These are phyloP conservation scores for Exophiala sp. DNA, from an alignment of 2,329 filamentous ascomycete genomes.

Conservation along the genomic window DNA sequence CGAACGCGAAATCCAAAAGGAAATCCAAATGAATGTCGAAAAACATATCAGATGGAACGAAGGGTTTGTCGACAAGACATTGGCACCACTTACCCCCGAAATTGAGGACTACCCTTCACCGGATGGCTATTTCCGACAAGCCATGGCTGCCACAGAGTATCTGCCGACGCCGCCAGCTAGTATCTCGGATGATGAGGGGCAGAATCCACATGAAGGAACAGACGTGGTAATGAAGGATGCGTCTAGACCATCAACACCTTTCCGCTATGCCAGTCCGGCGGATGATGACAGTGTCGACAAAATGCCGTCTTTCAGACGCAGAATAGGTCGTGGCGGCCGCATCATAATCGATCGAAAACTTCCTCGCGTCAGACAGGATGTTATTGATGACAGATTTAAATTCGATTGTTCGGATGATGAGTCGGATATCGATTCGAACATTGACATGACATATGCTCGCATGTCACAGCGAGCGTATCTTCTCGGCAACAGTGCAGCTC, in stretches of 20 bases:
- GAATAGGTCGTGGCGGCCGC: slow-evolving; percentile 78
- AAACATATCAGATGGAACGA: slow-evolving; percentile 92
- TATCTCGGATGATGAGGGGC: slow-evolving; percentile 43
- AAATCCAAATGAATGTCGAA: slow-evolving; percentile 81
- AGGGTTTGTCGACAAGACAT: slow-evolving; percentile 82
- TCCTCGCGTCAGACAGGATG: slow-evolving; percentile 50
- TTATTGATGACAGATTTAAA: slow-evolving; percentile 68
- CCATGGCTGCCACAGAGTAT: slow-evolving; percentile 63
- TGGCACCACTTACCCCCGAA: slow-evolving; percentile 76
- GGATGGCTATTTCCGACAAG: slow-evolving; percentile 62
- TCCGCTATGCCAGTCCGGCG: slow-evolving; percentile 42
- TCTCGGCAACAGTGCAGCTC: slow-evolving; percentile 21
- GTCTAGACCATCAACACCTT: slow-evolving; percentile 32
- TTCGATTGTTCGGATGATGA: slow-evolving; percentile 84
- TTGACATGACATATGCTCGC: slow-evolving; percentile 33
- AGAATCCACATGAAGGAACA: slow-evolving; percentile 10
- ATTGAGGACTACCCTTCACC: slow-evolving; percentile 51
- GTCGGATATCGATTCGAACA: slow-evolving; percentile 10
- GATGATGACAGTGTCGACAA: slow-evolving; percentile 40
- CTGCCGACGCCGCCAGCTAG: slow-evolving; percentile 49
- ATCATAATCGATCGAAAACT: slow-evolving; percentile 85
- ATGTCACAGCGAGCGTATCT: slow-evolving; percentile 56
- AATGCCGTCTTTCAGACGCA: slow-evolving; percentile 71
- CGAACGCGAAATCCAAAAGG: slow-evolving; percentile 72
- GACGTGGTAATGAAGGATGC: slow-evolving; percentile 28